Evolutionary conservation across 2,329 filamentous ascomycete species (phyloP).

Genomic region (Dactylellina sp.): DNA sequence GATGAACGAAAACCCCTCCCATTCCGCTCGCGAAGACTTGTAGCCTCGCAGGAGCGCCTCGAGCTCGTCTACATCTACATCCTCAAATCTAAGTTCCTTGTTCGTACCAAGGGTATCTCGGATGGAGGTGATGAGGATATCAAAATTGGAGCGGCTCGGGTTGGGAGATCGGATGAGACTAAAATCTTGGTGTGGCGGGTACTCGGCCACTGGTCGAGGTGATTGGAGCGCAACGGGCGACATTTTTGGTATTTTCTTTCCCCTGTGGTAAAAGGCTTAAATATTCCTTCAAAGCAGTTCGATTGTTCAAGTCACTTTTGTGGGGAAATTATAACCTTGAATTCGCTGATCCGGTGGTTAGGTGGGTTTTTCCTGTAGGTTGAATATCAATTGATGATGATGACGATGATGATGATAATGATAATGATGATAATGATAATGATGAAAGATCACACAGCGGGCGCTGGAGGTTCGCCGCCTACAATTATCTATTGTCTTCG

Average conservation of each 20-base stretch:
- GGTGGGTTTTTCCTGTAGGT: too few relatives aligned
- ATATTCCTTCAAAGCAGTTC: constrained; percentile 1
- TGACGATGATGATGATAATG: too few relatives aligned
- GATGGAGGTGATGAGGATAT: constrained; percentile 35
- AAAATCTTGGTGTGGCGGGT: constrained; percentile 27
- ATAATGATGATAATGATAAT: too few relatives aligned
- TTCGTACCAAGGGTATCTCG: constrained; percentile 43
- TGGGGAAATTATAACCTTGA: too few relatives aligned
- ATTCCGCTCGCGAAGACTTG: constrained; percentile 69
- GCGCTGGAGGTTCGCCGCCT: background rate
- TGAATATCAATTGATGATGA: constrained; percentile 14
- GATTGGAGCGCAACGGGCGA: constrained; percentile 48
- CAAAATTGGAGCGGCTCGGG: constrained; percentile 13
- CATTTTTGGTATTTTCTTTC: constrained; percentile 25
- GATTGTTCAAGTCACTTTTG: too few relatives aligned
- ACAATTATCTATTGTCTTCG: constrained; percentile 54
- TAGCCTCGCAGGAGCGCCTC: constrained; percentile 71
- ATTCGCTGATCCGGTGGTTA: too few relatives aligned
- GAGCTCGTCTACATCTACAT: constrained; percentile 71
- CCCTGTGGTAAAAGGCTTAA: too few relatives aligned
- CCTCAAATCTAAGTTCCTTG: constrained; percentile 62
- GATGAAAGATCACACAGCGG: background rate
- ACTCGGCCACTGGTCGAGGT: constrained; percentile 41
- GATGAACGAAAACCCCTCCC: constrained; percentile 70
- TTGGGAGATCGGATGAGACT: constrained; percentile 9